Evolutionary conservation across 257 asterid species (phyloP).

Genomic region (Galeopsis tetrahit): DNA sequence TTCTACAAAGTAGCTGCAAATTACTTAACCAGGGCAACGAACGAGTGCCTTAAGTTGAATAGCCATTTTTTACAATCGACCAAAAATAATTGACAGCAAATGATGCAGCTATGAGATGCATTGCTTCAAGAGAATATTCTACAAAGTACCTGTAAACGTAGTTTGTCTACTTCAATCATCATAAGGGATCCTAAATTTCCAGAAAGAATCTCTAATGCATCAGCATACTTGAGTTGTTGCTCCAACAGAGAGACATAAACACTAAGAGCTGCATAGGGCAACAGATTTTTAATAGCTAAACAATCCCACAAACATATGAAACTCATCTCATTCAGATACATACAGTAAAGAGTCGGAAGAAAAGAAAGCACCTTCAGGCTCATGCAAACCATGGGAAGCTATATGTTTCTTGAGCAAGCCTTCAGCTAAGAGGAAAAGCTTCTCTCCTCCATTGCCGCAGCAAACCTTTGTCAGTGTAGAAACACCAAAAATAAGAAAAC

Average conservation of each 20-base stretch:
- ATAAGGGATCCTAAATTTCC: slow-evolving; percentile 94
- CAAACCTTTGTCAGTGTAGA: slow-evolving; percentile 59
- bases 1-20: slow-evolving; percentile 72
- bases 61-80: neutral
- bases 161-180: slow-evolving; percentile 88
- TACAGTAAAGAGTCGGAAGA: slow-evolving; percentile 33
- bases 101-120: slow-evolving; percentile 8
- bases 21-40: neutral
- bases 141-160: slow-evolving; percentile 85
- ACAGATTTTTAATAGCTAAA: slow-evolving; percentile 43
- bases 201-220: slow-evolving; percentile 82
- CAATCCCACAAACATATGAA: slow-evolving; percentile 24
- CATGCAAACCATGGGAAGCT: slow-evolving; percentile 87
- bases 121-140: slow-evolving; percentile 34
- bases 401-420: slow-evolving; percentile 96
- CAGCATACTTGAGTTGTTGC: slow-evolving; percentile 80
- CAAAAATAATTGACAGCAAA: slow-evolving; percentile 10
- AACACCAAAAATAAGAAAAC: slow-evolving; percentile 33
- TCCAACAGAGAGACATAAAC: slow-evolving; percentile 87
- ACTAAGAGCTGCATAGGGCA: slow-evolving; percentile 80
- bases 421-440: slow-evolving; percentile 86
- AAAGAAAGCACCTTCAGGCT: slow-evolving; percentile 78
- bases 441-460: slow-evolving; percentile 81
- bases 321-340: slow-evolving; percentile 31
- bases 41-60: slow-evolving; percentile 15